Percentiles rank a stretch among this genome's conserved stretches.
These are phyloP conservation scores for Lactifluus hygrophoroides DNA, from an alignment of 768 basidiomycete species.

Conservation along the genomic window DNA sequence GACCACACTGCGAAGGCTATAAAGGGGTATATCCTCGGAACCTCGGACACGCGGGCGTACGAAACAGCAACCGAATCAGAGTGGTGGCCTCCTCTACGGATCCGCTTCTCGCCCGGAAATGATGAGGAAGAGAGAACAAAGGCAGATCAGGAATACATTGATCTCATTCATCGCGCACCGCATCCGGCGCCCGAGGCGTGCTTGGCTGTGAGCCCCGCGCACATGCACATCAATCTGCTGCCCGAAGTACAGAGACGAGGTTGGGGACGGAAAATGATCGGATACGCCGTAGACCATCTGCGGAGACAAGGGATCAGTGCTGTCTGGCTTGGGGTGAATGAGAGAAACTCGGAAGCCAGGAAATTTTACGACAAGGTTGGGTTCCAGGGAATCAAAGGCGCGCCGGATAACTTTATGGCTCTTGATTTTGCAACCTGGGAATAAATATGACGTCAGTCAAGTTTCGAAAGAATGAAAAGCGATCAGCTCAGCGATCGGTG, in stretches of 20 bases:
- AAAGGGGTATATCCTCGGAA: conserved; percentile 66
- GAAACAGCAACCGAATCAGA: conserved; percentile 43
- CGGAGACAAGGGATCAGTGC: conserved; percentile 37
- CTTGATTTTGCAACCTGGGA: conserved; percentile 37
- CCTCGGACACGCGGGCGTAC: conserved; percentile 57
- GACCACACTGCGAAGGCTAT: conserved; percentile 34
- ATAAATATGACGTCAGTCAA: conserved; percentile 1
- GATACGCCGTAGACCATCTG: conserved; percentile 44
- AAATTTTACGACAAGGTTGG: conserved; percentile 57
- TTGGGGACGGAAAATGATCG: conserved; percentile 61
- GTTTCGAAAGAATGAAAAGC: not conserved
- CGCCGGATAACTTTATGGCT: conserved; percentile 43
- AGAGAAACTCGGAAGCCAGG: conserved; percentile 49
- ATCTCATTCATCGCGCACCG: conserved; percentile 29
- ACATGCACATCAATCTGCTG: conserved; percentile 69
- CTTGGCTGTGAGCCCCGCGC: conserved; percentile 59
- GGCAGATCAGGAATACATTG: conserved; percentile 36
- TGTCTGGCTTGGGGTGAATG: conserved; percentile 64
- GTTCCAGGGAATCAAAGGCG: conserved; percentile 49
- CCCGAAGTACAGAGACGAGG: conserved; percentile 58
- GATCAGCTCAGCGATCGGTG: not conserved
- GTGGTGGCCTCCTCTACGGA: conserved; percentile 62
- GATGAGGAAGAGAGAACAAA: conserved; percentile 20
- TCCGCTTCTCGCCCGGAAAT: conserved; percentile 39
- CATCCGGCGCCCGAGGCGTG: conserved; percentile 40